phyloP scores from a whole-genome alignment of 768 basidiomycete species.

The Leccinum disarticulatum region DNA sequence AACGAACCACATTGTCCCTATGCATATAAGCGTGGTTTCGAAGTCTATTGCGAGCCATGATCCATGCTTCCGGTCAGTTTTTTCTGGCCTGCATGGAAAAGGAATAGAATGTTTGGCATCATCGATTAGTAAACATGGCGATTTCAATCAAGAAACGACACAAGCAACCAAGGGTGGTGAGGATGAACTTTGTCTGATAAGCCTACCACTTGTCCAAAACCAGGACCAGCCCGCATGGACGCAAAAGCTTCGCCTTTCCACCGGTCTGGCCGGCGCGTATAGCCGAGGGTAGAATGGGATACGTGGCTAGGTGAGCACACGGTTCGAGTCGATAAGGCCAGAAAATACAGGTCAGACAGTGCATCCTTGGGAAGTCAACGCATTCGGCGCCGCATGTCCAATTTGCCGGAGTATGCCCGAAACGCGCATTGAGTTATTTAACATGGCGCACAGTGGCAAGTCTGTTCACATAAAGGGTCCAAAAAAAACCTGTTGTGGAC shows the following conservation, averaged over 20 bases:
- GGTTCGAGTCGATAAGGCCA: neutral
- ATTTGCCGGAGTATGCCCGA: neutral
- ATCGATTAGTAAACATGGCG: neutral
- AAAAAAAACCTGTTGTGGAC: neutral
- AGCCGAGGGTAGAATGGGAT: no score
- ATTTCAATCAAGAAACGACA: conserved; percentile 2
- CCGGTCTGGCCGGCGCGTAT: neutral
- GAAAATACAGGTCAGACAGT: neutral
- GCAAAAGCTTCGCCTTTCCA: neutral
- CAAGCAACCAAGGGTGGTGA: conserved; percentile 1
- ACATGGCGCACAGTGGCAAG: neutral
- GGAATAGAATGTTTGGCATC: neutral
- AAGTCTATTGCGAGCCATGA: neutral
- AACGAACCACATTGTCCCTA: neutral
- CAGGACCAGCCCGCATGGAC: conserved; percentile 6
- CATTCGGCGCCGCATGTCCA: neutral
- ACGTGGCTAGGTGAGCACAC: neutral
- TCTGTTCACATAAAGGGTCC: neutral
- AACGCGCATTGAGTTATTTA: neutral
- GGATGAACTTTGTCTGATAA: neutral
- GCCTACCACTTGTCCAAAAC: neutral
- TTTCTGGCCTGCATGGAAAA: neutral
- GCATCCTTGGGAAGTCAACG: neutral
- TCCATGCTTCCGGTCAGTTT: neutral
- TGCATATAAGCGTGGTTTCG: neutral